Base-by-base conservation (phyloP, 306 rosid species). In the Dalbergia cultrata region DNA sequence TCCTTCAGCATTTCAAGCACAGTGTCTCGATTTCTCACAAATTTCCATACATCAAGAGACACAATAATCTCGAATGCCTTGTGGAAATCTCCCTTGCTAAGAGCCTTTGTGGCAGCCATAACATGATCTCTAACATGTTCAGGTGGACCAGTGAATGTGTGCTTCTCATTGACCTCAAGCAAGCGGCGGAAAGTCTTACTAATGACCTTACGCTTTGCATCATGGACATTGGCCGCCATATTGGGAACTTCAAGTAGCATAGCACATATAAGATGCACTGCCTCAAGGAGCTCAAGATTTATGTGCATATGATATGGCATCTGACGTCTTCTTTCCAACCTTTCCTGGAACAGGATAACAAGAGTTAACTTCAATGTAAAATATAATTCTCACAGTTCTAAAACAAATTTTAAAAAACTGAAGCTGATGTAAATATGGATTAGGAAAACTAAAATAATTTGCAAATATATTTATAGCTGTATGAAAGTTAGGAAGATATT, bases 251-350 rank as follows among this genome's bases (percentile, higher is more conserved):
- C 99, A 56, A 96, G 91, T 81, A 96, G 90, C 98, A 96, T 96
- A 47, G 98, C 98, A 80, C 97, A 86, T 82, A 85, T 91, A 78
- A 96, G 88, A 88, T 96, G 99, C 50, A 96, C 97, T 0, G 97
- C 80, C 83, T 96, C 99, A 82, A 93, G 62, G 64, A 93, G 98
- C 90, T 96, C 99, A 31, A 92, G 98, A 86, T 92, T 96, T 60
- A 96, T 96, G 85, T 96, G 99, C 99, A 96, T 96, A 69, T 96
- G 99, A 81, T 93, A 96, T 35, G 99, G 99, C 99, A 96, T 96
- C 85, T 93, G 98, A 6, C 99, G 89, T 77, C 98, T 92, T 82
- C 99, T 87, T 90, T 96, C 99, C 86, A 92, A 80, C 80, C 99
- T 92, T 88, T 96, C 99, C 99, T 96, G 93, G 57, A 83, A 75